Percentiles rank a stretch among this genome's conserved stretches.
Evolutionary conservation across 805 yeast species (phyloP).

Genomic region (Candida berthetii): DNA sequence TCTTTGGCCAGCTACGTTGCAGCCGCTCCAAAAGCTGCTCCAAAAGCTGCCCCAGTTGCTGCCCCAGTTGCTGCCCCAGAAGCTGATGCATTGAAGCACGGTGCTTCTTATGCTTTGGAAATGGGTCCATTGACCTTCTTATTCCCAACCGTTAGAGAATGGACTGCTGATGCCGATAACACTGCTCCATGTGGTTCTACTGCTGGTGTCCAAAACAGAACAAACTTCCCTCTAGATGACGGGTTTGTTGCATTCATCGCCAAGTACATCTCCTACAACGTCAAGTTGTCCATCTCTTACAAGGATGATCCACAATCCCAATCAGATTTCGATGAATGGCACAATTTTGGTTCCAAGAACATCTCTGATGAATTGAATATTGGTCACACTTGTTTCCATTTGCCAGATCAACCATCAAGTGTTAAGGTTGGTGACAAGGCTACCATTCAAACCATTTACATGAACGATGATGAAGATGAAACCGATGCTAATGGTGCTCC

Average conservation of each 20-base stretch:
- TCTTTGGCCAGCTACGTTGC: constrained; percentile 11
- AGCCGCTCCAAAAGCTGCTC: constrained; percentile 10
- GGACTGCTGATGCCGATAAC: constrained; percentile 39
- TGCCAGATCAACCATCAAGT: constrained; percentile 34
- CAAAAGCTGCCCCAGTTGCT: not conserved
- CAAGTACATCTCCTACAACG: constrained; percentile 31
- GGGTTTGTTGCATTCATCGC: constrained; percentile 42
- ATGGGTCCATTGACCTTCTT: constrained; percentile 25
- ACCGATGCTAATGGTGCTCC: constrained; percentile 21
- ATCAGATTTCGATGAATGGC: constrained; percentile 33
- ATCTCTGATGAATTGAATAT: constrained; percentile 32
- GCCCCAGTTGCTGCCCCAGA: constrained; percentile 11
- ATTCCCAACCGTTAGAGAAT: constrained; percentile 37
- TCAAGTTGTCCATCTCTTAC: constrained; percentile 35
- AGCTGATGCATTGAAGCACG: constrained; percentile 16
- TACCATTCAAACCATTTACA: constrained; percentile 37
- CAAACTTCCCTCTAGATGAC: constrained; percentile 39
- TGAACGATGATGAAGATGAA: constrained; percentile 19
- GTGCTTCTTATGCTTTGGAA: constrained; percentile 16
- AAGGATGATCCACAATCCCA: constrained; percentile 30
- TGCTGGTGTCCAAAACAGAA: constrained; percentile 28
- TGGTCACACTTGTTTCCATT: constrained; percentile 40
- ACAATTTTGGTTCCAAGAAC: constrained; percentile 24
- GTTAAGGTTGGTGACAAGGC: constrained; percentile 34
- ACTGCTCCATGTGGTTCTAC: constrained; percentile 41